Conservation (phyloP, 1,139 yeast genomes). For the Dujonia santamariae region DNA sequence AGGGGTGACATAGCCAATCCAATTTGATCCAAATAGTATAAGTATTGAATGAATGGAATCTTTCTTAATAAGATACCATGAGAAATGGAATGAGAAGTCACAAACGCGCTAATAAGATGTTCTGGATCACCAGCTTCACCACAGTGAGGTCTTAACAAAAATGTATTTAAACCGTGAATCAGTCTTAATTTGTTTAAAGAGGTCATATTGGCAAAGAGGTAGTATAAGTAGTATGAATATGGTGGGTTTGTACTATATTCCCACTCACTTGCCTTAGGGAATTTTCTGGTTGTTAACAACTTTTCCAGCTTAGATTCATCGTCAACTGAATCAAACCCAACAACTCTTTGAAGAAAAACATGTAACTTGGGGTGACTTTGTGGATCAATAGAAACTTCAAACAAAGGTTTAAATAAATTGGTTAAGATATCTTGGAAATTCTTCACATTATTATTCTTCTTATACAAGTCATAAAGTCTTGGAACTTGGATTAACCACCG, state of each 20-base stretch:
- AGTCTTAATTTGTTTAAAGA: slow-evolving; percentile 82
- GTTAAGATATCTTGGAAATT: slow-evolving; percentile 73
- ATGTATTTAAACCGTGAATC: slow-evolving; percentile 74
- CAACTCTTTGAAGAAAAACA: slow-evolving; percentile 85
- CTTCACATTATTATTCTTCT: slow-evolving; percentile 65
- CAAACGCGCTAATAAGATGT: slow-evolving; percentile 85
- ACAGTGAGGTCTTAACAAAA: slow-evolving; percentile 93
- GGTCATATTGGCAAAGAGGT: slow-evolving; percentile 80
- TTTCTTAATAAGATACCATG: slow-evolving; percentile 94
- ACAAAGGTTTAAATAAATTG: slow-evolving; percentile 85
- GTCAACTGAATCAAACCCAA: slow-evolving; percentile 97
- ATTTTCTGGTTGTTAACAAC: slow-evolving; percentile 67
- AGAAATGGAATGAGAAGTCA: slow-evolving; percentile 88
- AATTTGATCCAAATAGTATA: slow-evolving; percentile 89
- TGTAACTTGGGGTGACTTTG: slow-evolving; percentile 82
- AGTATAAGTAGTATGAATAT: slow-evolving; percentile 92
- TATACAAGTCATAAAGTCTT: slow-evolving; percentile 85
- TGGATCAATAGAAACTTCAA: slow-evolving; percentile 87
- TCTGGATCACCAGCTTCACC: slow-evolving; percentile 99
- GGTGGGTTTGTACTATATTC: slow-evolving; percentile 80
- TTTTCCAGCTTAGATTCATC: slow-evolving; percentile 94
- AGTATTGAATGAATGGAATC: slow-evolving; percentile 89
- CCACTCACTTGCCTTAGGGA: slow-evolving; percentile 85
- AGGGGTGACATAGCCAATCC: slow-evolving; percentile 99
- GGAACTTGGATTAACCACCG: slow-evolving; percentile 98